Evolutionary conservation across 257 asterid species (phyloP).

Genomic region (Ballota nigra): DNA sequence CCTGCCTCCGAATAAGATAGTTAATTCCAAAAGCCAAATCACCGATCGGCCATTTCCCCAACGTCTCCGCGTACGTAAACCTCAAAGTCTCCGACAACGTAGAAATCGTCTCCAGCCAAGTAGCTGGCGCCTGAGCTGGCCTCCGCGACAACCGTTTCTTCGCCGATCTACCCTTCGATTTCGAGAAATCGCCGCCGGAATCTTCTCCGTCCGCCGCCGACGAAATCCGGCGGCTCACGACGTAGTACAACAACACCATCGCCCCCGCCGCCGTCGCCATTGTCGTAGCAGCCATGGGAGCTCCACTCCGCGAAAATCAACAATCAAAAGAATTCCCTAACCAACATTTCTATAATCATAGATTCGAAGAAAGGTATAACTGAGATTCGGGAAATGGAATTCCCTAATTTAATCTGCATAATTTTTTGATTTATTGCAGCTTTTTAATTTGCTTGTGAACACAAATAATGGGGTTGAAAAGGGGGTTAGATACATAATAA

Average conservation of each 20-base stretch:
- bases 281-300: slow-evolving; percentile 74
- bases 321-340: background rate
- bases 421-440: slow-evolving; percentile 12
- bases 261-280: slow-evolving; percentile 90
- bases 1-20: slow-evolving; percentile 78
- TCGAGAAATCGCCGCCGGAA: slow-evolving; percentile 46
- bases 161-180: slow-evolving; percentile 53
- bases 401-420: background rate
- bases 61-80: slow-evolving; percentile 78
- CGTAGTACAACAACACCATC: slow-evolving; percentile 69
- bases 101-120: slow-evolving; percentile 75
- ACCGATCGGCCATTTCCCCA: slow-evolving; percentile 88
- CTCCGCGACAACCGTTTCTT: slow-evolving; percentile 63
- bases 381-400: slow-evolving; percentile 13
- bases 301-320: slow-evolving; percentile 25
- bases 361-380: slow-evolving; percentile 5
- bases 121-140: slow-evolving; percentile 92
- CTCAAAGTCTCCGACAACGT: slow-evolving; percentile 72
- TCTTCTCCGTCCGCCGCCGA: slow-evolving; percentile 39
- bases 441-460: slow-evolving; percentile 7
- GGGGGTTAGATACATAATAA: slow-evolving; percentile 17
- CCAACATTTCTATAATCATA: slow-evolving; percentile 4
- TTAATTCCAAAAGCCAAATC: slow-evolving; percentile 85
- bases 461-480: slow-evolving; percentile 16
- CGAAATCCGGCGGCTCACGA: slow-evolving; percentile 54